Evolutionary conservation across 108 stramenopile species (phyloP).

Genomic region (Chaetoceros tenuissimus): DNA sequence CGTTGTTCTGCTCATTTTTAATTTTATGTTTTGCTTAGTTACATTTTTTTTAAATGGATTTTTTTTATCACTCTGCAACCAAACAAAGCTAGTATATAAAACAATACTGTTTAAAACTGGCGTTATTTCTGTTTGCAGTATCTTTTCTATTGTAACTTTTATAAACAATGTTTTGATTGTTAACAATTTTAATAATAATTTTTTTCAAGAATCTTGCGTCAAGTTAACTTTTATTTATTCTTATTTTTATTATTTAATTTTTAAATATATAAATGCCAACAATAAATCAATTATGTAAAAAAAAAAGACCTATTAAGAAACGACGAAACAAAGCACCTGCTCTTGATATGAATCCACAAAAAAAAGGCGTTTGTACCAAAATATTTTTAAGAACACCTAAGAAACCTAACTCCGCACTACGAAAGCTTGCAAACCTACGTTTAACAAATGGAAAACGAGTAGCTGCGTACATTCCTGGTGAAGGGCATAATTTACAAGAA

Average conservation of each 20-base stretch:
- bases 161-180: background rate
- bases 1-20: background rate
- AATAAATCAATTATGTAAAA: conserved; percentile 12
- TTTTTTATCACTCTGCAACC: background rate
- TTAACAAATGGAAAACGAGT: background rate
- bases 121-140: too few species aligned
- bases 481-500: conserved; percentile 29
- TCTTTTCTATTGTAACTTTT: background rate
- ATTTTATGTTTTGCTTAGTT: background rate
- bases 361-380: conserved; percentile 26
- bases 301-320: conserved; percentile 15
- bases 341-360: conserved; percentile 18
- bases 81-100: background rate
- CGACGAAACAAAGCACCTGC: conserved; percentile 12
- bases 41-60: background rate
- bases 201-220: background rate
- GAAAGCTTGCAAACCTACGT: background rate
- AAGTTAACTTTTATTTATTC: background rate
- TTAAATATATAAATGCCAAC: background rate
- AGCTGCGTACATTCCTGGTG: conserved; percentile 23
- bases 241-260: background rate
- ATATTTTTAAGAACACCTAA: conserved; percentile 5
- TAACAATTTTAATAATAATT: background rate
- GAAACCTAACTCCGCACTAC: background rate
- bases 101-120: too few species aligned